Base-by-base conservation (phyloP, 2,329 filamentous ascomycete genomes). In the Intubia oerlemansii region DNA sequence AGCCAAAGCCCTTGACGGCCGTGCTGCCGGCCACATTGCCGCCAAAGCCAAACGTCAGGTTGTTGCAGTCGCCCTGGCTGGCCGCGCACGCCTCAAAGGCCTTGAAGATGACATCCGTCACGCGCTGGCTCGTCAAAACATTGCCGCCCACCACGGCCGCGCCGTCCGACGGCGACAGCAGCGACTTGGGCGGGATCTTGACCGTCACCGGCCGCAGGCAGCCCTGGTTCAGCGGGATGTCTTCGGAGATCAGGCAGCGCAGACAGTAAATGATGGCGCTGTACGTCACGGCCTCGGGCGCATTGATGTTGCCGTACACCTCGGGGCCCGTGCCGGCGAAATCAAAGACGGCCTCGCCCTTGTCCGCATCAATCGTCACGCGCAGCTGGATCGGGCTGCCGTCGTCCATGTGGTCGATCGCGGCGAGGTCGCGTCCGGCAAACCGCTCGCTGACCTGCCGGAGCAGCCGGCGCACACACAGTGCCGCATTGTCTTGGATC, bases 171-270 rank as follows among this genome's bases (percentile, higher is more conserved):
- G 80, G 80, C 0, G 66, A 73, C 18, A 90, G 62, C 44, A 88
- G 74, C 9, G 66, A 74, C 37, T 67, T 66, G 7, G 67, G 62
- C 0, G 79, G 76, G 28, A 85, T 81, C 26, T 59, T 57, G 42
- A 88, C 74, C 30, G 68, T 61, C 40, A 88, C 77, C 1, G 80
- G 79, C 28, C 66, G 66, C 3, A 88, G 56, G 37, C 80, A 90
- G 37, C 80, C 80, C 50, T 90, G 80, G 51, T 90, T 90, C 4
- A 90, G 61, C 0, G 80, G 81, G 10, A 90, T 84, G 39, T 85
- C 77, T 38, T 79, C 67, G 21, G 65, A 70, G 41, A 90, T 81
- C 33, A 91, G 60, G 41, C 72, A 79, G 25, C 80, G 69, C 10
- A 90, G 58, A 40, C 75, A 81, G 57, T 90, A 90, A 44, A 88